Base-by-base conservation (phyloP, 305 asterid genomes). In the Caryopteris hybrid region DNA sequence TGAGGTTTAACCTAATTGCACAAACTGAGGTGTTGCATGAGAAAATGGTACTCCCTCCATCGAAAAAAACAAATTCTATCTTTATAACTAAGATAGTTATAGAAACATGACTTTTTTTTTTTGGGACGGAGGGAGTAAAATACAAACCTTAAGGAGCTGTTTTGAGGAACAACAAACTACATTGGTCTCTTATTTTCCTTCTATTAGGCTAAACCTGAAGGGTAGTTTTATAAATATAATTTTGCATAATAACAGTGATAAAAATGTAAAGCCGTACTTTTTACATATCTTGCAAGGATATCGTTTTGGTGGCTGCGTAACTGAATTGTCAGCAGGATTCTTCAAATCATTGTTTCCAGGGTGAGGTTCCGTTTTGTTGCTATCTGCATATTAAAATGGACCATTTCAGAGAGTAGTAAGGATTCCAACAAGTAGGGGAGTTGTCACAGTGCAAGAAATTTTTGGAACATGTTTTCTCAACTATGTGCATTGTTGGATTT, bases 361-460 rank as follows among this genome's bases (percentile, higher is more conserved):
- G 68, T 85, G 81, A 64, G 95, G 96, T 20, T 95, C 62, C 6
- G 77, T 79, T 70, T 87, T 84, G 78, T 87, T 85, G 60, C 83
- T 87, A 78, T 84, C 92, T 88, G 72, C 51, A 60, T 13, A 62
- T 34, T n/a, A 45, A 45, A 68, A 0, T 46, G 69, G 5, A 42
- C 39, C 46, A 66, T 34, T 47, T 31, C 62, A 27, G 39, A 43
- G 16, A 11, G 43, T 31, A 11, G 43, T 31, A 14, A 29, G 52
- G 21, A 18, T 10, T 53, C 27, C 9, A 20, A 22, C 4, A 13
- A 48, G 9, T 65, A 4, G 1, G 29, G 31, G 4, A 4, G 4
- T 25, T 4, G 4, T 12, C 29, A 41, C 25, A 42, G 12, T 22
- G 17, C 8, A 11, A 31, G 33, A n/a, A 8, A 54, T 45, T 52